Conservation (phyloP, 352 stramenopile genomes). For the Phytophthora macrochlamydospora region DNA sequence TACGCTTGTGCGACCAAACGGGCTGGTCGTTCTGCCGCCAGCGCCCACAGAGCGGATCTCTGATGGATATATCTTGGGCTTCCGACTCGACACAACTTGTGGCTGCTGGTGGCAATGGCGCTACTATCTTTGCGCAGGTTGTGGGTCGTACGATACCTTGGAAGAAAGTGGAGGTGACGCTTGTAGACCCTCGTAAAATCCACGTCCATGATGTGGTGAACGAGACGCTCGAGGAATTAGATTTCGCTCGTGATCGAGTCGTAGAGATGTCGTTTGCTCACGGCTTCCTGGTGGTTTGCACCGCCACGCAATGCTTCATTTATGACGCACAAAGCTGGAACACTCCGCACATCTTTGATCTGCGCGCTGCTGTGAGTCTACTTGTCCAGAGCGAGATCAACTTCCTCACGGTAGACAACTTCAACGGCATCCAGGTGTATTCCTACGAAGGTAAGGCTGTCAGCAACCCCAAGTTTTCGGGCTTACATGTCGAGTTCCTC, state of each 20-base stretch:
- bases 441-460: conserved; percentile 93
- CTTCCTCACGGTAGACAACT: conserved; percentile 91
- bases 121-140: conserved; percentile 90
- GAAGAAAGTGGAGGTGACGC: conserved; percentile 90
- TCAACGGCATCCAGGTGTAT: conserved; percentile 90
- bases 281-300: conserved; percentile 93
- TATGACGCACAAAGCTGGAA: conserved; percentile 93
- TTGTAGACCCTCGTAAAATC: conserved; percentile 88
- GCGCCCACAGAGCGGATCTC: conserved; percentile 75
- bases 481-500: conserved; percentile 90
- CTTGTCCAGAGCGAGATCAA: conserved; percentile 88
- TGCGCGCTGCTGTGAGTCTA: conserved; percentile 85
- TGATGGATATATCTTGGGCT: conserved; percentile 90
- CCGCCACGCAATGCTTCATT: conserved; percentile 92
- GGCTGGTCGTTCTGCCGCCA: conserved; percentile 92
- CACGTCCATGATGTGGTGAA: conserved; percentile 89
- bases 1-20: conserved; percentile 93
- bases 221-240: conserved; percentile 91
- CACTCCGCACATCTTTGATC: conserved; percentile 93
- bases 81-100: conserved; percentile 92
- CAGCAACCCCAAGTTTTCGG: conserved; percentile 85
- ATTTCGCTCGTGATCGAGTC: conserved; percentile 91
- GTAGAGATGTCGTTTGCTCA: conserved; percentile 93
- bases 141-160: conserved; percentile 85
- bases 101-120: conserved; percentile 84